These are phyloP conservation scores for Blastocystis sp. DNA, from an alignment of 352 stramenopile species.

Conservation along the genomic window DNA sequence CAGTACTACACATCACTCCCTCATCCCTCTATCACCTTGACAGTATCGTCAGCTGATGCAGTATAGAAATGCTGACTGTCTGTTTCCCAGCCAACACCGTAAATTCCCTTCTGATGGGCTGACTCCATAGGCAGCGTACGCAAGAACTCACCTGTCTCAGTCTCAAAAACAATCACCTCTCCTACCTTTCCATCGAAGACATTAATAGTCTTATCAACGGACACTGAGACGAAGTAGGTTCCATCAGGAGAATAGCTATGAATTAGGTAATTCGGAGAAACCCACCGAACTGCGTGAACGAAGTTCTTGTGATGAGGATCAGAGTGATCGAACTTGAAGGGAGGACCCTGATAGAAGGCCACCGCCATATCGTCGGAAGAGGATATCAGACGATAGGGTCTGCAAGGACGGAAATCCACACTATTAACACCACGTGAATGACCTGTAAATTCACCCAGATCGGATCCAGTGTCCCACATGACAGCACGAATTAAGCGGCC, in stretches of 20 bases:
- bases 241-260: constrained; percentile 78
- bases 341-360: constrained; percentile 79
- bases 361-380: constrained; percentile 82
- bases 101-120: constrained; percentile 78
- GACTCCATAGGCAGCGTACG: constrained; percentile 72
- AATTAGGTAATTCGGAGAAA: neutral
- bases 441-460: constrained; percentile 80
- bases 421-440: constrained; percentile 82
- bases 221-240: constrained; percentile 78
- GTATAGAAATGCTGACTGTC: constrained; percentile 80
- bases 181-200: constrained; percentile 58
- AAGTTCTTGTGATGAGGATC: constrained; percentile 81
- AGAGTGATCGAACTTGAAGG: constrained; percentile 85
- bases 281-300: constrained; percentile 78
- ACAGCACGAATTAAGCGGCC: constrained; percentile 76
- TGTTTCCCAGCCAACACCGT: constrained; percentile 80
- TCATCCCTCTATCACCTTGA: constrained; percentile 75
- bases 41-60: constrained; percentile 81
- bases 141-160: constrained; percentile 77
- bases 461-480: constrained; percentile 84
- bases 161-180: constrained; percentile 76
- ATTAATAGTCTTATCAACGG: constrained; percentile 80
- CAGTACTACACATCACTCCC: constrained; percentile 25
- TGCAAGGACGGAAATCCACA: constrained; percentile 80
- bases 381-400: constrained; percentile 81